phyloP scores from a whole-genome alignment of 1,284 basidiomycete species.

The Phellopilus nigrolimitatus region DNA sequence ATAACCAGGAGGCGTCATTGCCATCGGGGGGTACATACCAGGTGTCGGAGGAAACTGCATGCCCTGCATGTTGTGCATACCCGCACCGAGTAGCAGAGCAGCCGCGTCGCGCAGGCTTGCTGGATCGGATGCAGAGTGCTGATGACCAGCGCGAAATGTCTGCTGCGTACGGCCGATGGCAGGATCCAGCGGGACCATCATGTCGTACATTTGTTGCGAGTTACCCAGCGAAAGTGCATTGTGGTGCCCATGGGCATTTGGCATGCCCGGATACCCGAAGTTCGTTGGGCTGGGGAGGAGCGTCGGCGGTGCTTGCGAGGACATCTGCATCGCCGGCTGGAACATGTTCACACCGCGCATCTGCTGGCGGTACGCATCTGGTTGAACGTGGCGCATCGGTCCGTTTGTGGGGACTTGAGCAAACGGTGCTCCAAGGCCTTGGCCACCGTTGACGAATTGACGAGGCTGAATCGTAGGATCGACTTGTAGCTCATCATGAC shows the following conservation, averaged over 20 bases:
- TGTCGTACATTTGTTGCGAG: slow-evolving; percentile 71
- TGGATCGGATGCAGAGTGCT: slow-evolving; percentile 76
- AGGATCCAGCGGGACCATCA: slow-evolving; percentile 60
- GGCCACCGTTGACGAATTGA: slow-evolving; percentile 25
- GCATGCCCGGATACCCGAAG: slow-evolving; percentile 48
- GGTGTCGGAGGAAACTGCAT: slow-evolving; percentile 24
- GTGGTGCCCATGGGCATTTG: slow-evolving; percentile 37
- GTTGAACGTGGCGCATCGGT: slow-evolving; percentile 33
- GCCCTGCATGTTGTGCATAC: slow-evolving; percentile 44
- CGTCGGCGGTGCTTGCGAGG: slow-evolving; percentile 45
- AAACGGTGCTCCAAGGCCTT: slow-evolving; percentile 20
- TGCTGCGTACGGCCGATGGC: slow-evolving; percentile 71
- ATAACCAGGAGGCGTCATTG: slow-evolving; percentile 53
- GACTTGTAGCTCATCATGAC: slow-evolving; percentile 49
- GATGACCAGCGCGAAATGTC: slow-evolving; percentile 55
- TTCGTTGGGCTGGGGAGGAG: slow-evolving; percentile 45
- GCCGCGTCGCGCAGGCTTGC: slow-evolving; percentile 65
- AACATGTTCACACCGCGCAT: slow-evolving; percentile 18
- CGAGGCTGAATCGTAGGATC: slow-evolving; percentile 57
- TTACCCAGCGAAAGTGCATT: slow-evolving; percentile 56
- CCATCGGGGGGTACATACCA: slow-evolving; percentile 45
- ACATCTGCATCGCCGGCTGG: slow-evolving; percentile 41
- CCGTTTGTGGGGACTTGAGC: slow-evolving; percentile 30
- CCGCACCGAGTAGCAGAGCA: slow-evolving; percentile 51
- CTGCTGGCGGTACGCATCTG: slow-evolving; percentile 54